Evolutionary conservation across 106 monocot genomes (phyloP).

Genomic region (Acorus gramineus): DNA sequence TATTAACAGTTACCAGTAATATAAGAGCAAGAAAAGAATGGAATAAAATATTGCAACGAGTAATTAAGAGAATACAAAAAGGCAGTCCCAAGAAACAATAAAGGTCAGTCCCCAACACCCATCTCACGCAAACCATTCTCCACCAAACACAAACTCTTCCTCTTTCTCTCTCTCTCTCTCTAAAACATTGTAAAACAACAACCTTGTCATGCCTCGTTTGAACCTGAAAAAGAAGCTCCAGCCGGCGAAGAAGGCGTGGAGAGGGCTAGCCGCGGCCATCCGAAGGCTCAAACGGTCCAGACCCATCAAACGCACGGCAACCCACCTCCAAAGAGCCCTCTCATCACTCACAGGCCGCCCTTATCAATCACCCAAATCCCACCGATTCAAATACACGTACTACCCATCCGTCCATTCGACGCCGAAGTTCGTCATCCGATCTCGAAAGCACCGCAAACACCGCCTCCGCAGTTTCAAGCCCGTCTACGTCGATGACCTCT

Average conservation of each 20-base stretch:
- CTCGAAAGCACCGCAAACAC: not conserved
- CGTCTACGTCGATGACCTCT: slow-evolving; percentile 24
- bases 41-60: too few species aligned
- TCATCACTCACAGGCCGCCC: slow-evolving; percentile 1
- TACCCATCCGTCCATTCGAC: too few species aligned
- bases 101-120: not conserved
- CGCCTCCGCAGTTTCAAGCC: slow-evolving; percentile 7
- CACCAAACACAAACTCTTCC: not conserved
- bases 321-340: not conserved
- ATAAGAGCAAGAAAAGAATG: too few species aligned
- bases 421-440: not conserved
- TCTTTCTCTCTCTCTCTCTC: not conserved
- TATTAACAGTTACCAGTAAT: too few species aligned
- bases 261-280: slow-evolving; percentile 2
- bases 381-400: not conserved
- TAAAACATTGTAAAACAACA: not conserved
- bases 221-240: slow-evolving; percentile 1
- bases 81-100: not conserved
- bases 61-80: too few species aligned
- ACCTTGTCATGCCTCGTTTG: slow-evolving; percentile 12
- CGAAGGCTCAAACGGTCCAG: slow-evolving; percentile 11
- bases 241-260: slow-evolving; percentile 11
- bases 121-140: not conserved
- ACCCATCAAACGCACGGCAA: slow-evolving; percentile 3
- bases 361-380: not conserved